Evolutionary conservation across 106 monocot species (phyloP).

Genomic region (Apostasia shenzhenica): DNA sequence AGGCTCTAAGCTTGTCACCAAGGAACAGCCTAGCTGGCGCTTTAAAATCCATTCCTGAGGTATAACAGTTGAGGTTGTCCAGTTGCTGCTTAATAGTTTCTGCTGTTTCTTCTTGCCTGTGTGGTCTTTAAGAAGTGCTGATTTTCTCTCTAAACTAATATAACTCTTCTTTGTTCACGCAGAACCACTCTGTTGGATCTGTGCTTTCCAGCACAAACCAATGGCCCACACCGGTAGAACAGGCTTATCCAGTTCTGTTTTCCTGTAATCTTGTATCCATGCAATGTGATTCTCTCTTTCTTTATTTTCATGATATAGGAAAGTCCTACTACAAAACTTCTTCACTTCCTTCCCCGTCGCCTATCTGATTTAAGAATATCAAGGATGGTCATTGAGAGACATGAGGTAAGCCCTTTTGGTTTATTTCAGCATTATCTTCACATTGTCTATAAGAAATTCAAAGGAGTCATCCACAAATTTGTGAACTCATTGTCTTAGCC

Average conservation of each 20-base stretch:
- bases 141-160: not conserved
- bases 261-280: not conserved
- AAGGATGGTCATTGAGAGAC: conserved; percentile 33
- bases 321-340: conserved; percentile 27
- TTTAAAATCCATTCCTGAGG: conserved; percentile 29
- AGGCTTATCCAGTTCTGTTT: not conserved
- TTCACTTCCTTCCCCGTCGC: conserved; percentile 19
- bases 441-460: too few species aligned
- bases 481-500: too few species aligned
- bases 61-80: not conserved
- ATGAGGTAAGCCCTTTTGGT: conserved; percentile 28
- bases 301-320: conserved; percentile 22
- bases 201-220: conserved; percentile 19
- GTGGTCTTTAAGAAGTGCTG: not conserved
- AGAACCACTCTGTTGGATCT: conserved; percentile 28
- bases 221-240: conserved; percentile 30
- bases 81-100: too few species aligned
- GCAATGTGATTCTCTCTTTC: not conserved
- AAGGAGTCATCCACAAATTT: too few species aligned
- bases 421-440: too few species aligned
- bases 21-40: conserved; percentile 17
- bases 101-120: too few species aligned
- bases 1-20: conserved; percentile 35
- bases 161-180: conserved; percentile 7
- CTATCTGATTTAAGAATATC: conserved; percentile 31